Percentiles rank a stretch among this genome's conserved stretches.
phyloP scores from a whole-genome alignment of 2,329 filamentous ascomycete genomes.

The Huntiella abstrusa region DNA sequence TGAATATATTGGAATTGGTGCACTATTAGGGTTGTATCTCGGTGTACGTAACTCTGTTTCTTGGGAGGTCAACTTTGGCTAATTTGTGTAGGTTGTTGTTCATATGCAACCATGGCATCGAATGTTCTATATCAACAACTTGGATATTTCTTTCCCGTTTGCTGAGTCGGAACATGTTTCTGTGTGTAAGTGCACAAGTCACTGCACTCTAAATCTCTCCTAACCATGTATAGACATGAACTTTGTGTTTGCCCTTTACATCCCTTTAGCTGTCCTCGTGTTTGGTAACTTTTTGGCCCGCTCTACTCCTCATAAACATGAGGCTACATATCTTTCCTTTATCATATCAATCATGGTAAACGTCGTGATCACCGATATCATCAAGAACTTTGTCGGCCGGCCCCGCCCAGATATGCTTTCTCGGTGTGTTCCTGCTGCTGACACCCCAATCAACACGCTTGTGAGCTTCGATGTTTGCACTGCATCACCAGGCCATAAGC shows the following conservation, averaged over 20 bases:
- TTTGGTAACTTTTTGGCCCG: constrained; percentile 43
- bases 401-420: constrained; percentile 46
- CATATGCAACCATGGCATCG: constrained; percentile 75
- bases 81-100: constrained; percentile 22
- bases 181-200: constrained; percentile 35
- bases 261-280: constrained; percentile 50
- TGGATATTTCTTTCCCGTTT: constrained; percentile 70
- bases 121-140: constrained; percentile 79
- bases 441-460: constrained; percentile 29
- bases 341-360: constrained; percentile 59
- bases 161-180: constrained; percentile 69
- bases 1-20: constrained; percentile 64
- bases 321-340: constrained; percentile 70
- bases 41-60: constrained; percentile 24
- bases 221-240: constrained; percentile 36
- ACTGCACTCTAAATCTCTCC: background rate
- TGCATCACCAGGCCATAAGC: constrained; percentile 43
- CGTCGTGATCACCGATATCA: constrained; percentile 66
- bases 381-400: constrained; percentile 75
- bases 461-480: constrained; percentile 56
- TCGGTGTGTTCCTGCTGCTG: constrained; percentile 54
- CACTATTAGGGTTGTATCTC: constrained; percentile 51
- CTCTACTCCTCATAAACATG: constrained; percentile 56
- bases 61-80: background rate
- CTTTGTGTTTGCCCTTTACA: constrained; percentile 56